These are phyloP conservation scores for Nicotiana paniculata DNA, from an alignment of 257 asterid species.

Conservation along the genomic window DNA sequence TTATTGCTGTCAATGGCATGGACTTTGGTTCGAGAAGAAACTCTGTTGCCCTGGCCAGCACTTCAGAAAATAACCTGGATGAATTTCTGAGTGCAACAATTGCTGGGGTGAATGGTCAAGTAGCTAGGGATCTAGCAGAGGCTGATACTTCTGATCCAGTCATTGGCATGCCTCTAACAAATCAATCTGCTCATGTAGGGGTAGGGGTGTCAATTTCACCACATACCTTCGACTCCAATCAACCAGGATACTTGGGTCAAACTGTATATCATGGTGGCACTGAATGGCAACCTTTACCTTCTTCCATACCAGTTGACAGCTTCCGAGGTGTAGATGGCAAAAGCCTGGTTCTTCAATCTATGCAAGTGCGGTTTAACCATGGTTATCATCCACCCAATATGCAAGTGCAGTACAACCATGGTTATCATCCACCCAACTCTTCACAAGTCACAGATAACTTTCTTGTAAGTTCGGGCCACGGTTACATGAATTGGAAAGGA, in stretches of 20 bases:
- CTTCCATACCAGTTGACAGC: slow-evolving; percentile 27
- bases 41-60: slow-evolving; percentile 49
- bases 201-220: slow-evolving; percentile 30
- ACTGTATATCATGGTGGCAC: slow-evolving; percentile 33
- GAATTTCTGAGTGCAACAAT: slow-evolving; percentile 50
- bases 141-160: slow-evolving; percentile 24
- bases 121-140: slow-evolving; percentile 14
- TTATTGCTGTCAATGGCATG: slow-evolving; percentile 81
- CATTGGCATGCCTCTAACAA: slow-evolving; percentile 25
- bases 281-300: slow-evolving; percentile 38
- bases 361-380: slow-evolving; percentile 22
- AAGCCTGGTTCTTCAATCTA: slow-evolving; percentile 14
- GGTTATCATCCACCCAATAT: slow-evolving; percentile 32
- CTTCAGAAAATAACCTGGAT: slow-evolving; percentile 53
- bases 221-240: slow-evolving; percentile 32
- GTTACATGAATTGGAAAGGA: slow-evolving; percentile 23
- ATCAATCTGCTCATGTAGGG: slow-evolving; percentile 36
- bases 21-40: slow-evolving; percentile 62
- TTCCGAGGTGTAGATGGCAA: slow-evolving; percentile 25
- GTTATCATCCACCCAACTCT: slow-evolving; percentile 34
- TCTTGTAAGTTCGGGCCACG: slow-evolving; percentile 30
- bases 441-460: slow-evolving; percentile 29
- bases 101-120: slow-evolving; percentile 40
- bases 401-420: slow-evolving; percentile 25
- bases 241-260: slow-evolving; percentile 31